Evolutionary conservation across 2,329 filamentous ascomycete genomes (phyloP).

Genomic region (Sodiomyces alkalinus): DNA sequence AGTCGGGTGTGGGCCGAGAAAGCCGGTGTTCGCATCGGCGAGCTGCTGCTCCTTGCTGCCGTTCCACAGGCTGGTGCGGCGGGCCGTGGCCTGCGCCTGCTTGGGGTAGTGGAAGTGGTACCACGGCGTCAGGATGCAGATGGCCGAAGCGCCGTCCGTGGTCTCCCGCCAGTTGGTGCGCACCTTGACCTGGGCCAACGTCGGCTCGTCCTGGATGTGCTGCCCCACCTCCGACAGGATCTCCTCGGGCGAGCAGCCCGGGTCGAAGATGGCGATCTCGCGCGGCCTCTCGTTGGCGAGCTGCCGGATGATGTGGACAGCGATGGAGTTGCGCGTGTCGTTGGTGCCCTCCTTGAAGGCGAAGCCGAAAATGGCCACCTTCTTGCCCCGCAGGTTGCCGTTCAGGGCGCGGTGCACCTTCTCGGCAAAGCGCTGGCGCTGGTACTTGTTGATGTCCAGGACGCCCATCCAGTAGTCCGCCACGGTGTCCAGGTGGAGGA

Average conservation of each 20-base stretch:
- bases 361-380: conserved; percentile 57
- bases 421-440: conserved; percentile 51
- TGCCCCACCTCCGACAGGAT: conserved; percentile 34
- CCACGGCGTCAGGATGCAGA: conserved; percentile 36
- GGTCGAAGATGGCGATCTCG: conserved; percentile 55
- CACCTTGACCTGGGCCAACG: conserved; percentile 44
- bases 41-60: conserved; percentile 2
- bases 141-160: conserved; percentile 17
- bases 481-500: conserved; percentile 53
- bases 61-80: conserved; percentile 6
- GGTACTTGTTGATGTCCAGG: conserved; percentile 62
- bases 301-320: conserved; percentile 50
- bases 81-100: conserved; percentile 8
- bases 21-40: conserved; percentile 5
- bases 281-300: conserved; percentile 48
- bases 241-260: conserved; percentile 37
- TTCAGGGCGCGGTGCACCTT: conserved; percentile 52
- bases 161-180: conserved; percentile 19
- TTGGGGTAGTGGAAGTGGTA: conserved; percentile 29
- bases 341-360: conserved; percentile 70
- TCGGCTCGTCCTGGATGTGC: conserved; percentile 32
- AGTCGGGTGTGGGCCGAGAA: conserved; percentile 8
- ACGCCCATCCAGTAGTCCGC: conserved; percentile 63
- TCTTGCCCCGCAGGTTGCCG: conserved; percentile 54
- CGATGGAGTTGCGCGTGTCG: conserved; percentile 58